phyloP scores from a whole-genome alignment of 1,139 yeast species.

The Nakaseomyces glabratus region DNA sequence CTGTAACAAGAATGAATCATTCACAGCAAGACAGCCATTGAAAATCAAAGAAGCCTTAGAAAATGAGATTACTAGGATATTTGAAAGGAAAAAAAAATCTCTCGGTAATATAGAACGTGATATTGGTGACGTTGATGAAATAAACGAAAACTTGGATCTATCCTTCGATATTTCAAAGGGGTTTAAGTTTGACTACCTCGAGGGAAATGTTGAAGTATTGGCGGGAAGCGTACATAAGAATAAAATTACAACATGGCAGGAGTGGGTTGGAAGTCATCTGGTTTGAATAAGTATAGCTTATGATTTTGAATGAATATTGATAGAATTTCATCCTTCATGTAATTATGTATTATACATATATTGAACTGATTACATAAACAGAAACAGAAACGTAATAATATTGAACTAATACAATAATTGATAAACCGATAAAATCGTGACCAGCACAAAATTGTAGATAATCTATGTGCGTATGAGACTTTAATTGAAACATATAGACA shows the following conservation, averaged over 20 bases:
- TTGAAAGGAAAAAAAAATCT: constrained; percentile 25
- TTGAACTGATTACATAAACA: no score
- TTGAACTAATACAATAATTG: no score
- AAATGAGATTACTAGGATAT: constrained; percentile 44
- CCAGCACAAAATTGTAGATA: no score
- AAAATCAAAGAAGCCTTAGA: constrained; percentile 55
- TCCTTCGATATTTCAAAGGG: constrained; percentile 10
- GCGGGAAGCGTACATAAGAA: constrained; percentile 61
- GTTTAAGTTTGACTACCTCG: constrained; percentile 35
- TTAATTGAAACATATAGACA: no score
- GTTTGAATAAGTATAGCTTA: constrained; percentile 13
- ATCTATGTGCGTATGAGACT: no score
- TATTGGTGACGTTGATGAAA: constrained; percentile 68
- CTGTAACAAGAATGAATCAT: constrained; percentile 74
- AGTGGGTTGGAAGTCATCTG: constrained; percentile 60
- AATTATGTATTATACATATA: no score
- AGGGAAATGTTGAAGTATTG: constrained; percentile 61
- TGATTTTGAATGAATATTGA: neutral
- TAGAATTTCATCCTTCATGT: no score
- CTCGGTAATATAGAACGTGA: constrained; percentile 21
- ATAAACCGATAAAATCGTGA: no score
- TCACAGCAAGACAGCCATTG: constrained; percentile 64
- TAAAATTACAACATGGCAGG: constrained; percentile 52
- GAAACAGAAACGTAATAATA: no score
- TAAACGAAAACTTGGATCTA: constrained; percentile 11